phyloP scores from a whole-genome alignment of 805 yeast species.

The Candida quercuum region DNA sequence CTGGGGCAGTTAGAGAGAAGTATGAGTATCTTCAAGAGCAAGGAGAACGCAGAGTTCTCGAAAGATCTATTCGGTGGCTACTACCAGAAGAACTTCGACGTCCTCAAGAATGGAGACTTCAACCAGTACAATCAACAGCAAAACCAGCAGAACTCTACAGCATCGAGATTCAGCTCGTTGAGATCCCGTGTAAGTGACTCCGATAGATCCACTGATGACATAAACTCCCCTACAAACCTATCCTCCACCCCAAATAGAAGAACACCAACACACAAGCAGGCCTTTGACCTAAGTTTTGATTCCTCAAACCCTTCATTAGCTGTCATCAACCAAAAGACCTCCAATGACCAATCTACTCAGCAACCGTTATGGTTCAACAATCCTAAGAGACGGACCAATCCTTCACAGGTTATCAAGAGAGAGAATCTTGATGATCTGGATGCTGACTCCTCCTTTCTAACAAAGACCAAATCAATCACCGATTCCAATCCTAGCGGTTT shows the following conservation, averaged over 20 bases:
- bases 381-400: slow-evolving; percentile 42
- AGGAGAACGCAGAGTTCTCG: slow-evolving; percentile 17
- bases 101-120: slow-evolving; percentile 12
- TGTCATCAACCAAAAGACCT: slow-evolving; percentile 18
- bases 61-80: slow-evolving; percentile 21
- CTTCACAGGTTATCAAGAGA: slow-evolving; percentile 42
- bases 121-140: slow-evolving; percentile 2
- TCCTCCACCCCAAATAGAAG: slow-evolving; percentile 20
- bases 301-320: slow-evolving; percentile 18
- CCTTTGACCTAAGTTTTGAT: slow-evolving; percentile 15
- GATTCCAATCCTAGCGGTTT: slow-evolving; percentile 25
- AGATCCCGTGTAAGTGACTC: slow-evolving; percentile 11
- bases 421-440: slow-evolving; percentile 19
- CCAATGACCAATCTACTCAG: slow-evolving; percentile 3
- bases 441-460: slow-evolving; percentile 19
- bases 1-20: too few relatives aligned
- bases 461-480: slow-evolving; percentile 12
- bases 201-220: slow-evolving; percentile 20
- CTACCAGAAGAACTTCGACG: slow-evolving; percentile 19
- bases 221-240: slow-evolving; percentile 10
- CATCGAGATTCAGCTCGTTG: slow-evolving; percentile 18
- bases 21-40: slow-evolving; percentile 8
- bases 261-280: slow-evolving; percentile 20
- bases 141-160: slow-evolving; percentile 4
- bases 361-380: slow-evolving; percentile 34